Base-by-base conservation (phyloP, 768 basidiomycete species). In the Lepiota subincarnata region DNA sequence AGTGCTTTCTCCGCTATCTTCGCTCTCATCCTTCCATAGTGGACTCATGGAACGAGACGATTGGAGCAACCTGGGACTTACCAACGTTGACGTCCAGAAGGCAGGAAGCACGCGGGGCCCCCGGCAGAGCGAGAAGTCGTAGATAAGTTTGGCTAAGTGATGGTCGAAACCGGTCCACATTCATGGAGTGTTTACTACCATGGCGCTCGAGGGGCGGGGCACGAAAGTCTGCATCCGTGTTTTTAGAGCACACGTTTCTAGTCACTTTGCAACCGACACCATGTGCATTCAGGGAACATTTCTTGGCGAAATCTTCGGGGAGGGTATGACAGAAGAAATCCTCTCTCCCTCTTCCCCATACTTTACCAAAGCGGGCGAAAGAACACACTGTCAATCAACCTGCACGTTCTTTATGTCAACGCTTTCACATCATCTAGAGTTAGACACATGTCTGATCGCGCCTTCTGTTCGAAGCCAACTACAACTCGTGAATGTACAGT, bases 11-110 rank as follows among this genome's bases (percentile, higher is more conserved):
- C 12, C 12, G 31, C 37, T 16, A 35, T 10, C 10, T 11, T 20
- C 38, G 31, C 48, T 10, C 14, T 18, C 36, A 50, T 31, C 48
- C 22, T 37, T 56, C 18, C 53, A 16, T 49, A 94, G 92, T 60
- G 89, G 87, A n/a, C 73, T 94, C 45, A 94, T 95, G 92, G 84
- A 89, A 59, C 77, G 79, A 42, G 92, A 93, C 61, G 84, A 92
- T 12, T 92, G 92, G 87, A 79, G 75, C 59, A 96, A 92, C 65
- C 76, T 96, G 47, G 92, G 92, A 5, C 68, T 94, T 56, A 78
- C 72, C 40, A 80, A 84, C 58, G 72, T 90, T 6, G 65, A 64
- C 26, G 50, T 47, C 46, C 62, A 68, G 38, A 59, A 63, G 22
- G 63, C 57, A n/a, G 62, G 66, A 44, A 48, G 57, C 26, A 55